These are phyloP conservation scores for Calonectria pseudoturangicola DNA, from an alignment of 2,329 filamentous ascomycete genomes.

Conservation along the genomic window DNA sequence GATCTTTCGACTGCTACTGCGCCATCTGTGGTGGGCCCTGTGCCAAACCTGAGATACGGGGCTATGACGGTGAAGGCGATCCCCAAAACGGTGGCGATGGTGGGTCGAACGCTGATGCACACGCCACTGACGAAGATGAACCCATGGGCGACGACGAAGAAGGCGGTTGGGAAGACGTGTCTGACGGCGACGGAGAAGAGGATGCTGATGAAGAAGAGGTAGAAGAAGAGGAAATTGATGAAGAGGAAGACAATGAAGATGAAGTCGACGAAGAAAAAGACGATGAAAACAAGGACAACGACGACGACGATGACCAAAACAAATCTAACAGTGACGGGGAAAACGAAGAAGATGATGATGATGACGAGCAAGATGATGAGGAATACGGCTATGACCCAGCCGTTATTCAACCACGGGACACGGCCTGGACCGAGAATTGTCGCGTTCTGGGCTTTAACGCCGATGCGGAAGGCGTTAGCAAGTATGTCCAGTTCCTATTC, in stretches of 20 bases:
- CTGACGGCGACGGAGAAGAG: not conserved
- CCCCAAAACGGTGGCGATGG: not conserved
- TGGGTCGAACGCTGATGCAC: not conserved
- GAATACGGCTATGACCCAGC: not conserved
- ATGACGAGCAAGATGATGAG: not conserved
- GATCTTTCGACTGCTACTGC: constrained; percentile 25
- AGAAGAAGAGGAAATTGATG: not conserved
- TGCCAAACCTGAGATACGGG: not conserved
- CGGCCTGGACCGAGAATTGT: not conserved
- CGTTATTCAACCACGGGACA: not conserved
- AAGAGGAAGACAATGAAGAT: not conserved
- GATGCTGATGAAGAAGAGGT: not conserved
- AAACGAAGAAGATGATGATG: not conserved
- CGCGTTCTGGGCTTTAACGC: constrained; percentile 30
- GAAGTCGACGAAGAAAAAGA: not conserved
- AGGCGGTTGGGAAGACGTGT: not conserved
- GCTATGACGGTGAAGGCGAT: not conserved
- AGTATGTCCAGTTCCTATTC: not conserved
- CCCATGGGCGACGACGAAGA: not conserved
- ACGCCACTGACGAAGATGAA: not conserved
- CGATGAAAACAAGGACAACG: not conserved
- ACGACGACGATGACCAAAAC: too few relatives aligned
- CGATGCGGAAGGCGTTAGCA: constrained; percentile 1
- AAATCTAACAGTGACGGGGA: not conserved
- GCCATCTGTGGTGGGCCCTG: constrained; percentile 25